Evolutionary conservation across 75 land plant species (phyloP).

Genomic region (Cunninghamia lanceolata): DNA sequence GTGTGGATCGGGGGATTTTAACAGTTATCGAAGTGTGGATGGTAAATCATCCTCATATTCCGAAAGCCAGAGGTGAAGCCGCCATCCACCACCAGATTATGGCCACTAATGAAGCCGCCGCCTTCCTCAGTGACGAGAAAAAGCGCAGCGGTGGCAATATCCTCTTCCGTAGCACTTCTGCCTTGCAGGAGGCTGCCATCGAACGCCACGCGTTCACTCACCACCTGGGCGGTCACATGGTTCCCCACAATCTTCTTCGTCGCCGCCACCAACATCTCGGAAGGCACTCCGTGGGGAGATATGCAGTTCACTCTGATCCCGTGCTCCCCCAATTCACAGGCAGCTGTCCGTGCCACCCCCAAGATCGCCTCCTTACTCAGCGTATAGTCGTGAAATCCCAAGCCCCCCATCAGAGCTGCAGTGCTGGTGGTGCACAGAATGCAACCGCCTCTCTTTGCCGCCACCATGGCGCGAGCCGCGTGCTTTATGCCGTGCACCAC

Average conservation of each 20-base stretch:
- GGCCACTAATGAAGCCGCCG: conserved; percentile 32
- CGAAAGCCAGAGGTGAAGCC: conserved; percentile 30
- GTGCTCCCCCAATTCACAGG: conserved; percentile 48
- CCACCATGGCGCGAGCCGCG: conserved; percentile 58
- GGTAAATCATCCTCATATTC: conserved; percentile 23
- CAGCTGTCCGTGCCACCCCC: conserved; percentile 34
- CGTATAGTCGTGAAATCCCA: conserved; percentile 43
- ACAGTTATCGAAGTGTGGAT: background rate
- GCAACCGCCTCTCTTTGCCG: conserved; percentile 30
- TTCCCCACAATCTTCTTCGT: conserved; percentile 16
- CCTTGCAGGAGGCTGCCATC: conserved; percentile 31
- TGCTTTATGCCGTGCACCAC: conserved; percentile 67
- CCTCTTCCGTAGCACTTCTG: conserved; percentile 15
- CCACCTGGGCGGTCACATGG: conserved; percentile 18
- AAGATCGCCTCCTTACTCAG: conserved; percentile 50
- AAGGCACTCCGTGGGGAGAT: conserved; percentile 50
- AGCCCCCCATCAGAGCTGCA: conserved; percentile 51
- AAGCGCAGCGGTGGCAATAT: conserved; percentile 37
- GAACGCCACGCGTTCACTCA: conserved; percentile 15
- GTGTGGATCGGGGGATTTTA: background rate
- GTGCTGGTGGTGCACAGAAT: conserved; percentile 61
- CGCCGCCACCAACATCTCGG: conserved; percentile 36
- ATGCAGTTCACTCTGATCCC: conserved; percentile 68
- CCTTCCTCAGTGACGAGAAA: conserved; percentile 44
- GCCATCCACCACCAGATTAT: conserved; percentile 51